A percentile compares a stretch with the other conserved stretches of the same genome.
Conservation (phyloP, 768 basidiomycete genomes). For the Terana coerulea region DNA sequence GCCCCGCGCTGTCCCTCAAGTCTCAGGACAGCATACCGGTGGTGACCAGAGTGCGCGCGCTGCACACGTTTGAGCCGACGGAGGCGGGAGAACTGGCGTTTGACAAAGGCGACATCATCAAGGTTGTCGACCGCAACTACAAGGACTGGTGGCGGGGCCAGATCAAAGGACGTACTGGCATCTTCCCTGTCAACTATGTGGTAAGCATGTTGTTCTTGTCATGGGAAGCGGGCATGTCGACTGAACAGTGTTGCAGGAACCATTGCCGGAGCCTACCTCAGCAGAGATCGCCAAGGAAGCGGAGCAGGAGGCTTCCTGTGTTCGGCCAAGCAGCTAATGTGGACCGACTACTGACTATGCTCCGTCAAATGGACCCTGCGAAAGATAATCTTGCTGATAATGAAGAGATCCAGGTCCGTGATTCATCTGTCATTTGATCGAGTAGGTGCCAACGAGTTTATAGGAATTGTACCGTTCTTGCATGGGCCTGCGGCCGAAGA, state of each 20-base stretch:
- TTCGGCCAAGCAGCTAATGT: constrained; percentile 86
- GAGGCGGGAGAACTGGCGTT: constrained; percentile 90
- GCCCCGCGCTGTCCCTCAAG: constrained; percentile 25
- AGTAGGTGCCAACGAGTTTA: constrained; percentile 11
- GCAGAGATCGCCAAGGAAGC: constrained; percentile 76
- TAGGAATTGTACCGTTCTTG: constrained; percentile 89
- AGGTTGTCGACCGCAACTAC: constrained; percentile 90
- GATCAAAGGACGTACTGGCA: constrained; percentile 83
- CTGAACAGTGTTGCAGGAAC: constrained; percentile 47
- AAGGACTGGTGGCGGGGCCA: constrained; percentile 98
- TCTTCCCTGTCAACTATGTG: constrained; percentile 97
- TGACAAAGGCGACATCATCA: constrained; percentile 89
- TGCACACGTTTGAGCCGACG: constrained; percentile 85
- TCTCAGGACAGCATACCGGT: constrained; percentile 30
- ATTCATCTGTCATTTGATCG: constrained; percentile 5
- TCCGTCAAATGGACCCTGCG: constrained; percentile 67
- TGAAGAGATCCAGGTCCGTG: constrained; percentile 76
- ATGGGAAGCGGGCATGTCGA: not conserved
- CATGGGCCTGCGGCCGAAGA: constrained; percentile 89
- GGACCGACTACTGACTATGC: constrained; percentile 72
- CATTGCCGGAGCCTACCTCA: constrained; percentile 79
- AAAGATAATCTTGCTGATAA: constrained; percentile 87
- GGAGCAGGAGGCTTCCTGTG: constrained; percentile 81
- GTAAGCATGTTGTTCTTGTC: constrained; percentile 46
- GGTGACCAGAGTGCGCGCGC: constrained; percentile 80